Conservation (phyloP, 192 early-diverging fungal genomes). For the Entomortierella parvispora region DNA sequence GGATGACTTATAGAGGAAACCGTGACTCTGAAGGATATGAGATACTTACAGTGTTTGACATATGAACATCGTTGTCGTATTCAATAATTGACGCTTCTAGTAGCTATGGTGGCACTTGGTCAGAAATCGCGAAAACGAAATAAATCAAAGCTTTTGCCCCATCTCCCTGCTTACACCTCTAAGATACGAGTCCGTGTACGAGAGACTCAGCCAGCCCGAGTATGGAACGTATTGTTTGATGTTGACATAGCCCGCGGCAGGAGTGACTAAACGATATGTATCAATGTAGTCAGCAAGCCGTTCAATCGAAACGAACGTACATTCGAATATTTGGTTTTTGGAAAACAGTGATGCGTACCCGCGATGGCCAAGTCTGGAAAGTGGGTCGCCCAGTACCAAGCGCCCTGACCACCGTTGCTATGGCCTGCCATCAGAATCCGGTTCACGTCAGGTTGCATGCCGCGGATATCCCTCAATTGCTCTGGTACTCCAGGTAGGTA, state of each 20-base stretch:
- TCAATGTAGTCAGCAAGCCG: neutral
- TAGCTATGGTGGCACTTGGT: slow-evolving; percentile 46
- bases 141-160: too few relatives aligned
- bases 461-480: slow-evolving; percentile 11
- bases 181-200: slow-evolving; percentile 72
- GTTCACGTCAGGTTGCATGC: slow-evolving; percentile 51
- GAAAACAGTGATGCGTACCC: slow-evolving; percentile 35
- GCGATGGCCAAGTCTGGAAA: slow-evolving; percentile 78
- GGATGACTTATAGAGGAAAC: too few relatives aligned
- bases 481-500: slow-evolving; percentile 63
- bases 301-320: too few relatives aligned
- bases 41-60: slow-evolving; percentile 67
- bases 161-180: slow-evolving; percentile 70
- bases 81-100: slow-evolving; percentile 78
- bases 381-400: slow-evolving; percentile 77
- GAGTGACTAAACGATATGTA: slow-evolving; percentile 59
- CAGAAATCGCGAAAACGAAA: neutral
- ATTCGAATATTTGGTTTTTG: too few relatives aligned
- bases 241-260: slow-evolving; percentile 78
- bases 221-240: slow-evolving; percentile 82
- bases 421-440: slow-evolving; percentile 74
- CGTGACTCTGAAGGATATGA: neutral
- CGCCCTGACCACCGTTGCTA: slow-evolving; percentile 84
- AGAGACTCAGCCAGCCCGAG: slow-evolving; percentile 65
- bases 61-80: slow-evolving; percentile 79